phyloP scores from a whole-genome alignment of 768 basidiomycete species.

The Pholiota microspora region DNA sequence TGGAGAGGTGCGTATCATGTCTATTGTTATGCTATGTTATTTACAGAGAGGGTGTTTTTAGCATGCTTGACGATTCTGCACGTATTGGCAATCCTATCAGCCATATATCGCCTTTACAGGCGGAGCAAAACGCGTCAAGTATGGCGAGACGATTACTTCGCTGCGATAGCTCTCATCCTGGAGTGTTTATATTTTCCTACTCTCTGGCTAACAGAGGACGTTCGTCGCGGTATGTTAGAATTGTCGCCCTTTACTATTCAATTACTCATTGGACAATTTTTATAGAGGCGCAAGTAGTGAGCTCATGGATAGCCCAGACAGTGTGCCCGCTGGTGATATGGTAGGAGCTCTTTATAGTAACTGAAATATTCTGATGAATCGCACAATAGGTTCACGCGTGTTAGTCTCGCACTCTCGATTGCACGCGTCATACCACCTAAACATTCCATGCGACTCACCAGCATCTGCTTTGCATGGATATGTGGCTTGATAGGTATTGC shows the following conservation, averaged over 20 bases:
- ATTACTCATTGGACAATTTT: neutral
- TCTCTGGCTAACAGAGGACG: conserved; percentile 9
- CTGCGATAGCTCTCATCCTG: conserved; percentile 10
- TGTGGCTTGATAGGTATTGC: neutral
- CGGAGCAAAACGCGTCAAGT: conserved; percentile 16
- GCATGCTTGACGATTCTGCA: conserved; percentile 9
- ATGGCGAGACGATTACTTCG: conserved; percentile 21
- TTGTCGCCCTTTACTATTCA: neutral
- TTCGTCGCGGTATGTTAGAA: neutral
- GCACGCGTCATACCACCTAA: conserved; percentile 11
- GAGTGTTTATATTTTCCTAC: conserved; percentile 16
- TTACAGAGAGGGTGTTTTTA: neutral
- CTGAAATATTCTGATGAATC: neutral
- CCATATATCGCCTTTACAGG: conserved; percentile 16
- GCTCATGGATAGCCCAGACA: neutral
- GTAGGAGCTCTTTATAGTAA: neutral
- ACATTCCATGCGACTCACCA: conserved; percentile 3
- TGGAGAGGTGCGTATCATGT: neutral
- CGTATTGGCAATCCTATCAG: conserved; percentile 12
- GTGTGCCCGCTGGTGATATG: neutral
- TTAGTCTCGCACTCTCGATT: conserved; percentile 16
- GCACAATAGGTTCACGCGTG: conserved; percentile 14
- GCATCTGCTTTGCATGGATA: conserved; percentile 10
- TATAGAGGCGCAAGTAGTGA: neutral
- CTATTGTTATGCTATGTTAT: neutral